A percentile compares a stretch with the other conserved stretches of the same genome.
Evolutionary conservation across 495 filamentous ascomycete genomes (phyloP).

Genomic region (Tuber microsphaerosporum): DNA sequence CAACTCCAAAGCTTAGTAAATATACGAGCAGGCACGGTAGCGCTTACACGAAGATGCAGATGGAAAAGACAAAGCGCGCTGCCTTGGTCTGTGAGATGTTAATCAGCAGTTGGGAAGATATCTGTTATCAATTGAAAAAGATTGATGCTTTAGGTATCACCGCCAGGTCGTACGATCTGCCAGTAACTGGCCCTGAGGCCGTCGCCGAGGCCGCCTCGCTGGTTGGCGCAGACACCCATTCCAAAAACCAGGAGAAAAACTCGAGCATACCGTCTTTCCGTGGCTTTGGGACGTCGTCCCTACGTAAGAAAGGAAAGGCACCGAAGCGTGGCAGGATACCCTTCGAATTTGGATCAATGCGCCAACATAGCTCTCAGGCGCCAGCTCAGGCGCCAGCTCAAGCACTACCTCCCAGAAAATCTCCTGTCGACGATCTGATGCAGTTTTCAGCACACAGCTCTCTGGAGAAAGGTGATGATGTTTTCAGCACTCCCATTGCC

Average conservation of each 20-base stretch:
- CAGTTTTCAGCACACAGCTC: conserved; percentile 26
- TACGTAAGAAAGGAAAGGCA: conserved; percentile 25
- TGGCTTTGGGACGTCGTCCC: conserved; percentile 25
- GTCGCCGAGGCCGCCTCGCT: background rate
- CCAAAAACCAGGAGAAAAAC: conserved; percentile 20
- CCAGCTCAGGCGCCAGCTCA: conserved; percentile 27
- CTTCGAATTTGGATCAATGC: conserved; percentile 23
- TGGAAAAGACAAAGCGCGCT: conserved; percentile 34
- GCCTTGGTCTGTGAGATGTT: conserved; percentile 40
- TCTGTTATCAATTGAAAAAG: conserved; percentile 38
- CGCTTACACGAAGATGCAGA: conserved; percentile 34
- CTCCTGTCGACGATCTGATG: conserved; percentile 25
- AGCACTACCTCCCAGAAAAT: background rate
- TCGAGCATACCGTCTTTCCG: conserved; percentile 19
- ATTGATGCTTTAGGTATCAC: conserved; percentile 37
- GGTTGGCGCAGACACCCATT: background rate
- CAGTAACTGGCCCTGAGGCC: conserved; percentile 2
- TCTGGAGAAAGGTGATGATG: conserved; percentile 22
- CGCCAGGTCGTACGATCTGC: conserved; percentile 38
- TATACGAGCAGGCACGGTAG: conserved; percentile 26
- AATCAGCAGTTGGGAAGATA: conserved; percentile 40
- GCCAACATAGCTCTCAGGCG: conserved; percentile 27
- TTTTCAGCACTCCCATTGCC: conserved; percentile 11
- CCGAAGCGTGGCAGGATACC: conserved; percentile 28
- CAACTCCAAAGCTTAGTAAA: conserved; percentile 28